Percentiles rank a stretch among this genome's conserved stretches.
Evolutionary conservation across 2,329 filamentous ascomycete species (phyloP).

Genomic region (Apiospora kogelbergensis): DNA sequence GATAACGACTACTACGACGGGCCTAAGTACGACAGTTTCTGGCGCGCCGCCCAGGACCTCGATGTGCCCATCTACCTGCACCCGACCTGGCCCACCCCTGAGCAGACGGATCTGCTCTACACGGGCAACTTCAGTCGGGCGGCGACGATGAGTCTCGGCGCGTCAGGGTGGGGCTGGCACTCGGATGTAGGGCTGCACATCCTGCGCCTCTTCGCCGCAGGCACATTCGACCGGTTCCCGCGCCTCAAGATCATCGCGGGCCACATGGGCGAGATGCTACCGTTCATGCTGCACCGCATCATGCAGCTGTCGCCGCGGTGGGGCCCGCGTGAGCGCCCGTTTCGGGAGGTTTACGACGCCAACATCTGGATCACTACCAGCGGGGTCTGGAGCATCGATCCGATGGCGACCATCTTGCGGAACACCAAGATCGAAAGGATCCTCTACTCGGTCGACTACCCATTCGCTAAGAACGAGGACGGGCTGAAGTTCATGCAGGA

Average conservation of each 20-base stretch:
- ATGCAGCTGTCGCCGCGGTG: slow-evolving; percentile 26
- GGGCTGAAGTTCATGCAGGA: slow-evolving; percentile 48
- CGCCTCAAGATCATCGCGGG: slow-evolving; percentile 39
- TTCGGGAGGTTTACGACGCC: slow-evolving; percentile 51
- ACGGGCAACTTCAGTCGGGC: slow-evolving; percentile 33
- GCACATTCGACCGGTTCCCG: slow-evolving; percentile 36
- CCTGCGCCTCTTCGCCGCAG: slow-evolving; percentile 26
- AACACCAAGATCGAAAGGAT: slow-evolving; percentile 50
- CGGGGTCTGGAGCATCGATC: slow-evolving; percentile 50
- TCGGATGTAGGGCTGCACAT: slow-evolving; percentile 35
- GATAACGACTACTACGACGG: slow-evolving; percentile 31
- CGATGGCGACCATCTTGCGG: slow-evolving; percentile 43
- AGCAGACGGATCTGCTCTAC: slow-evolving; percentile 33
- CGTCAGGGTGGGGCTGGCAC: slow-evolving; percentile 36
- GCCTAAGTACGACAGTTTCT: slow-evolving; percentile 28
- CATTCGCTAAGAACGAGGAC: slow-evolving; percentile 50
- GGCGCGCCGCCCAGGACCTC: slow-evolving; percentile 39
- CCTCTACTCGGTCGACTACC: slow-evolving; percentile 59
- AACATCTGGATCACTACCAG: slow-evolving; percentile 60
- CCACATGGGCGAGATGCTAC: slow-evolving; percentile 47
- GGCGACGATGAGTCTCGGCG: slow-evolving; percentile 18
- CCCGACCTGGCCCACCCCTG: slow-evolving; percentile 36
- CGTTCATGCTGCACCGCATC: slow-evolving; percentile 53
- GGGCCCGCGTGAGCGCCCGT: slow-evolving; percentile 32
- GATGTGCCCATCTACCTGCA: slow-evolving; percentile 54